phyloP scores from a whole-genome alignment of 495 filamentous ascomycete genomes.

The Penicillium silybi region DNA sequence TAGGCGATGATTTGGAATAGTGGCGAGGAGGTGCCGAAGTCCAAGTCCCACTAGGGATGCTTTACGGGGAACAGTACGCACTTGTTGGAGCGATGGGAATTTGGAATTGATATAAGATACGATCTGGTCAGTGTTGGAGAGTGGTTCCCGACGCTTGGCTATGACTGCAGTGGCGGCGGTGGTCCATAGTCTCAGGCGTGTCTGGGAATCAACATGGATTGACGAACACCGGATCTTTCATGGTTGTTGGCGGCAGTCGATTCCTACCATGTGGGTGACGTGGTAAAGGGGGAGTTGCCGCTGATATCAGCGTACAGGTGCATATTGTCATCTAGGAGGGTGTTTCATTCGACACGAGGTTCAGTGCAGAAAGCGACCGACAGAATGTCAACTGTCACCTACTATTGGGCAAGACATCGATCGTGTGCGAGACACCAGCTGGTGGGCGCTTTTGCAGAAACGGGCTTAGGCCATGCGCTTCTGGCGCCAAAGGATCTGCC shows the following conservation, averaged over 20 bases:
- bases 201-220: background rate
- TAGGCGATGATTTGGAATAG: background rate
- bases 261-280: background rate
- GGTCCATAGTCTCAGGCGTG: too few species aligned
- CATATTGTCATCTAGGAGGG: background rate
- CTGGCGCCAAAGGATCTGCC: slow-evolving; percentile 13
- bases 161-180: background rate
- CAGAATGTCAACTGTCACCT: background rate
- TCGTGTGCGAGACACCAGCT: background rate
- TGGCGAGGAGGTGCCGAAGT: background rate
- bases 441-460: background rate
- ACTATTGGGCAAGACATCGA: background rate
- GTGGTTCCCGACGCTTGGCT: background rate
- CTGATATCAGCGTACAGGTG: background rate
- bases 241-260: background rate
- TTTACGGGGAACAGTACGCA: too few species aligned
- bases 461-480: slow-evolving; percentile 5
- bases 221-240: background rate
- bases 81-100: too few species aligned
- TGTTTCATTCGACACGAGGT: background rate
- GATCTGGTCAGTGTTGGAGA: background rate
- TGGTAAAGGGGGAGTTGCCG: background rate
- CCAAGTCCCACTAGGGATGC: background rate
- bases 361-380: background rate
- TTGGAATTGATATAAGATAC: background rate